Base-by-base conservation (phyloP, 495 filamentous ascomycete species). In the Penicillium parvum region DNA sequence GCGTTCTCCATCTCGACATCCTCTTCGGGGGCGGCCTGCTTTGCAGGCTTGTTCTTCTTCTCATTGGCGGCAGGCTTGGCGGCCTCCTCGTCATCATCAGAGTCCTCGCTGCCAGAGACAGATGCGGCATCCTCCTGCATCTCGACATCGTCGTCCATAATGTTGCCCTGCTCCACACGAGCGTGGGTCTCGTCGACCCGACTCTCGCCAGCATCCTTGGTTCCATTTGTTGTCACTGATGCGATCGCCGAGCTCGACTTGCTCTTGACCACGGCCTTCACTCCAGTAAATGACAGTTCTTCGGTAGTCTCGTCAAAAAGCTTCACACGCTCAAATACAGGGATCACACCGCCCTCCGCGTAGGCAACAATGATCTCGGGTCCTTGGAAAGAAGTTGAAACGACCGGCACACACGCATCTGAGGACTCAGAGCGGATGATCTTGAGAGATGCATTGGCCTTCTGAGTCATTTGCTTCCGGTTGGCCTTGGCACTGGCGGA, bases 161-260 rank as follows among this genome's bases (percentile, higher is more conserved):
- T 37, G 30, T 63, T 59, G 14, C 70, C 70, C 32, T 60, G 53
- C 49, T 66, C 51, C n/a, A 96, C 84, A 4, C 83, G 75, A 28
- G 86, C 72, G 40, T 69, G 78, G 11, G 85, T 80, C 57, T 95
- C 88, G 62, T 95, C 81, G 32, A 95, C 81, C 23, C 74, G 75
- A 41, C 54, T 71, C 47, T 83, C 75, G 28, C 71, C 77, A 22
- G 75, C 52, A 15, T 78, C 68, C 47, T 81, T 86, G 22, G 76
- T 73, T 32, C 76, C 81, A 43, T 81, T 80, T 61, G 77, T 80
- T 23, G 61, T 64, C 12, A 48, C 63, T 3, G 64, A 66, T 42
- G 61, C 57, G 18, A 77, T 51, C 11, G 66, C 60, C 9, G 64
- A 66, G 40, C 57, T 63, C 19, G 64, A 63, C 50, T 74, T 79